Base-by-base conservation (phyloP, 495 filamentous ascomycete genomes). In the Penicillium salamii region DNA sequence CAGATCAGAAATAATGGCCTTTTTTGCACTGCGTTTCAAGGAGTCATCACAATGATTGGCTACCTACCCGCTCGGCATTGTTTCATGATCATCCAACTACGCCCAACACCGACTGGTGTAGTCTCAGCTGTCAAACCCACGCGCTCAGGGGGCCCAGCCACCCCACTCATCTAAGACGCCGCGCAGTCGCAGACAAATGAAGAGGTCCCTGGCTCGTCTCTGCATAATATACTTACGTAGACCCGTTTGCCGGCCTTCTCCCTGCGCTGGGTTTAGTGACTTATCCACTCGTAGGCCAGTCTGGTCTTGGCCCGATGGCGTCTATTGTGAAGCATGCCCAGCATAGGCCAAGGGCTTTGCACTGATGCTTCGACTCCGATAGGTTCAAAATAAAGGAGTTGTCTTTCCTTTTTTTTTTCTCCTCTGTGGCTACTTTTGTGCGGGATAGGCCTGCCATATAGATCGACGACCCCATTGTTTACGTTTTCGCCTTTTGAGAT, bases 181-280 rank as follows among this genome's bases (percentile, higher is more conserved):
- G 33, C 52, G 15, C 18, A 14, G 59, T 63, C 41, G 46, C 53
- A 63, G 47, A 57, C 45, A 59, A 51, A 60, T 63, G 57, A 53
- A n/a, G 29, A n/a, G 18, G 26, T 7, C 3, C 29, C 18, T 33
- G 7, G 12, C 21, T 14, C 15, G 12, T 44, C 18, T 44, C 29
- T 41, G 7, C n/a, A 15, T 24, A 23, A 20, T 39, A 3, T 21
- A n/a, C n/a, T 26, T 26, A 9, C 38, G n/a, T 18, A 8, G 18
- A 14, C 19, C 13, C 28, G 26, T 5, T 12, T 14, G 31, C 13
- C 42, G 18, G 9, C 28, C 42, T 19, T 33, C 28, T 28, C 35
- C 28, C 43, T 46, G 24, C 33, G 19, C 32, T 34, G 6, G 44
- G 9, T 14, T 33, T 33, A 44, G 42, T 40, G 35, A 48, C 36